phyloP scores from a whole-genome alignment of 1,139 yeast genomes.

The Groenewaldozyma auringiensis region DNA sequence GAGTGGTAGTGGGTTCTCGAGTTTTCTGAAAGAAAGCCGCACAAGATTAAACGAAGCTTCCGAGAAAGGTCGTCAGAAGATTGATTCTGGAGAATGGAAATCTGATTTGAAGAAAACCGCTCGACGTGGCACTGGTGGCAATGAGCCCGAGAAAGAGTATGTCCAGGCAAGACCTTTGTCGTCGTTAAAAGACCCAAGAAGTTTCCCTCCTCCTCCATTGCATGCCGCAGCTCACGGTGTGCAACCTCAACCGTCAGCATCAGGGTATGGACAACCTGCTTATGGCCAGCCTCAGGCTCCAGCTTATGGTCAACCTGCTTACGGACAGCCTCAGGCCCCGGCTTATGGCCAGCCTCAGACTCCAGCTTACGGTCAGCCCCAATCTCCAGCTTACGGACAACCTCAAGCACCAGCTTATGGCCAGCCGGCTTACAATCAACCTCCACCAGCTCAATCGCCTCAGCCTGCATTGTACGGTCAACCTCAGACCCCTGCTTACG shows the following conservation, averaged over 20 bases:
- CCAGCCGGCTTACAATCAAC: slow-evolving; percentile 6
- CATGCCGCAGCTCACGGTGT: slow-evolving; percentile 31
- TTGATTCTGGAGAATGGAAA: slow-evolving; percentile 16
- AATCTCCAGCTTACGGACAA: slow-evolving; percentile 9
- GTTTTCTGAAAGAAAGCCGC: slow-evolving; percentile 16
- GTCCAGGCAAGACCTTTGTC: slow-evolving; percentile 30
- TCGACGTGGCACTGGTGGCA: slow-evolving; percentile 1
- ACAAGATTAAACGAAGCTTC: slow-evolving; percentile 15
- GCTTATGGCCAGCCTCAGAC: slow-evolving; percentile 10
- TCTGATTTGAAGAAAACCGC: not conserved
- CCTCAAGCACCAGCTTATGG: slow-evolving; percentile 4
- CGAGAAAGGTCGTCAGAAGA: slow-evolving; percentile 13
- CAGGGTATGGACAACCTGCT: no score
- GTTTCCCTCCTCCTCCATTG: slow-evolving; percentile 52
- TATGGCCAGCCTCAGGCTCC: slow-evolving; percentile 5
- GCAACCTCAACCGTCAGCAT: slow-evolving; percentile 9
- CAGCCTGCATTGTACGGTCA: slow-evolving; percentile 7
- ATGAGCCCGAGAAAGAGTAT: slow-evolving; percentile 9
- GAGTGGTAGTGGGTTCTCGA: not conserved
- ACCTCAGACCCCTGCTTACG: slow-evolving; percentile 15
- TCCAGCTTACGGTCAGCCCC: slow-evolving; percentile 13
- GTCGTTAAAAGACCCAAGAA: slow-evolving; percentile 34
- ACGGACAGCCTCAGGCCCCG: slow-evolving; percentile 11
- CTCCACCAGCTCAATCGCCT: not conserved
- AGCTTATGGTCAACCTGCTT: slow-evolving; percentile 9